These are phyloP conservation scores for Annona squamosa DNA, from an alignment of 164 flowering plant genomes.

Conservation along the genomic window DNA sequence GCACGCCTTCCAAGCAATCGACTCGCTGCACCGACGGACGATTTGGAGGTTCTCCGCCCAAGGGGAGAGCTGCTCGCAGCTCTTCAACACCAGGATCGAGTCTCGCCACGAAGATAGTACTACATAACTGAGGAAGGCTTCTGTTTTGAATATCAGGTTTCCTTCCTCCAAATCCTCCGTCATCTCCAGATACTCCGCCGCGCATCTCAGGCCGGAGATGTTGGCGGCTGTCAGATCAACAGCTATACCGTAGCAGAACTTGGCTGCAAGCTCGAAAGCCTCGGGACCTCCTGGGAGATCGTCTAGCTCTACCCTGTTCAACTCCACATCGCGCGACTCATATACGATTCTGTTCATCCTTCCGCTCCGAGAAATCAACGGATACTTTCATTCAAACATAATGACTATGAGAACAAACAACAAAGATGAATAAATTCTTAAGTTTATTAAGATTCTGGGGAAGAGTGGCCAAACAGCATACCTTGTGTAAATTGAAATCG, in stretches of 20 bases:
- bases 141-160: conserved; percentile 84
- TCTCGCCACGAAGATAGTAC: conserved; percentile 88
- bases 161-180: conserved; percentile 94
- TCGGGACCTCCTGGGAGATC: conserved; percentile 82
- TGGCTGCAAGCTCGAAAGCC: conserved; percentile 74
- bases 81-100: conserved; percentile 66
- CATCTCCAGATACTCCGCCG: conserved; percentile 91
- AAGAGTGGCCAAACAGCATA: conserved; percentile 12
- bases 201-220: conserved; percentile 77
- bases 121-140: conserved; percentile 81
- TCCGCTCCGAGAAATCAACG: conserved; percentile 76
- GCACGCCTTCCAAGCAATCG: conserved; percentile 92
- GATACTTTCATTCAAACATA: conserved; percentile 37
- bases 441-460: background rate
- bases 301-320: conserved; percentile 42
- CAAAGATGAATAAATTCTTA: too few relatives aligned
- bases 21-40: conserved; percentile 76
- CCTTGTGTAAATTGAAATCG: conserved; percentile 91
- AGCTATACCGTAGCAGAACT: conserved; percentile 82
- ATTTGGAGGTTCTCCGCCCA: conserved; percentile 85
- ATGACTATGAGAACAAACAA: background rate
- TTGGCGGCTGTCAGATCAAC: conserved; percentile 77
- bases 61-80: conserved; percentile 71
- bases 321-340: conserved; percentile 44
- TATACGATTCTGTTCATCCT: conserved; percentile 63